These are phyloP conservation scores for Carex myosuroides DNA, from an alignment of 176 grass and related monocot species.

Conservation along the genomic window DNA sequence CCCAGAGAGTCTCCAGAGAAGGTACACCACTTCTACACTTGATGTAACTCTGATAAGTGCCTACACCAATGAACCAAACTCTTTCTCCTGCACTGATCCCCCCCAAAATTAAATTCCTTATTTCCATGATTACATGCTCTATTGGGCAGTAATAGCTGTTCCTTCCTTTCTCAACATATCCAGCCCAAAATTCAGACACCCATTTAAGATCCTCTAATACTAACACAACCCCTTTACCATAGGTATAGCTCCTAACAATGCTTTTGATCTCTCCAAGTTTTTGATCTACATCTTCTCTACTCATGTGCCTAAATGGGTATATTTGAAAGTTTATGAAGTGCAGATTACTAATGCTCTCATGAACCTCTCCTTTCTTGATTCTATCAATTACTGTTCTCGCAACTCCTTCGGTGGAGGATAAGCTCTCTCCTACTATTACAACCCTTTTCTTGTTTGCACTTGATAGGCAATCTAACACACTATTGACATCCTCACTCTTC, in stretches of 20 bases:
- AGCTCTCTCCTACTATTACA: slow-evolving; percentile 63
- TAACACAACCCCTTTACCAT: slow-evolving; percentile 36
- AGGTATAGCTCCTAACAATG: slow-evolving; percentile 33
- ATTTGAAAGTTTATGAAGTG: slow-evolving; percentile 60
- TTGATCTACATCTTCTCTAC: slow-evolving; percentile 58
- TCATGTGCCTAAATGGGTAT: slow-evolving; percentile 45
- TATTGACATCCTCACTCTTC: slow-evolving; percentile 48
- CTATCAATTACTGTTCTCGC: slow-evolving; percentile 38
- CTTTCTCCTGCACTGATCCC: slow-evolving; percentile 18
- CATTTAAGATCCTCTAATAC: slow-evolving; percentile 75
- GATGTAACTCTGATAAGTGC: slow-evolving; percentile 63
- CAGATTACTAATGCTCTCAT: slow-evolving; percentile 40
- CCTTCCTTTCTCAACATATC: slow-evolving; percentile 19
- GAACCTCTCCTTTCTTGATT: slow-evolving; percentile 43
- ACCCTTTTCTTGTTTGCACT: slow-evolving; percentile 42
- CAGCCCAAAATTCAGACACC: slow-evolving; percentile 54
- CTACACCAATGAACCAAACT: slow-evolving; percentile 72
- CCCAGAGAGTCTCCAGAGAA: slow-evolving; percentile 77
- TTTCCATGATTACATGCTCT: slow-evolving; percentile 65
- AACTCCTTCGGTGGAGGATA: slow-evolving; percentile 38
- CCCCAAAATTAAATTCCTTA: slow-evolving; percentile 37
- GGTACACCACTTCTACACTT: slow-evolving; percentile 58
- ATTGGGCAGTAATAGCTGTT: slow-evolving; percentile 55
- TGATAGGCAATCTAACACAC: slow-evolving; percentile 48
- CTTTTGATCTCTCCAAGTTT: slow-evolving; percentile 63